Evolutionary conservation across 2,329 filamentous ascomycete genomes (phyloP).

Genomic region (Dothistroma pini): DNA sequence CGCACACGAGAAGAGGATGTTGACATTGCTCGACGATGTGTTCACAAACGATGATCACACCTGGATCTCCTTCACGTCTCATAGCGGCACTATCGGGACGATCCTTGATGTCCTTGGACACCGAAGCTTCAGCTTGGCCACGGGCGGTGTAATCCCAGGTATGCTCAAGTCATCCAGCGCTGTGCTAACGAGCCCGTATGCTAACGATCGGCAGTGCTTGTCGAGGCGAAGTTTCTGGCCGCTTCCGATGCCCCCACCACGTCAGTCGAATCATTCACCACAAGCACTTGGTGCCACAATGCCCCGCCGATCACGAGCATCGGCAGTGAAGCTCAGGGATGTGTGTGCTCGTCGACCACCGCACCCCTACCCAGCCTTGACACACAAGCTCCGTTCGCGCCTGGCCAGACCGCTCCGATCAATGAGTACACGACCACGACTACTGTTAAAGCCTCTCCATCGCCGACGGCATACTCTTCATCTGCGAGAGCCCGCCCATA

Average conservation of each 20-base stretch:
- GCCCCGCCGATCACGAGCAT: conserved; percentile 33
- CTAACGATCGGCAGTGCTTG: conserved; percentile 45
- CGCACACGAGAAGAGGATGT: conserved; percentile 52
- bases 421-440: conserved; percentile 23
- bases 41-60: conserved; percentile 52
- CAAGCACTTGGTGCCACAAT: conserved; percentile 34
- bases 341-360: conserved; percentile 29
- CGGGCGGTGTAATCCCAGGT: conserved; percentile 62
- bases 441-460: conserved; percentile 3
- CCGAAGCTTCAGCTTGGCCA: conserved; percentile 58
- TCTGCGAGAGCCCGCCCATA: background rate
- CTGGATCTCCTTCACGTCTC: conserved; percentile 59
- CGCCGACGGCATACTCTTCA: background rate
- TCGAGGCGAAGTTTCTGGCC: conserved; percentile 53
- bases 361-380: conserved; percentile 17
- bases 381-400: conserved; percentile 17
- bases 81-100: conserved; percentile 55
- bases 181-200: background rate
- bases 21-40: conserved; percentile 54
- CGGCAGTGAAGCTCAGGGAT: conserved; percentile 25
- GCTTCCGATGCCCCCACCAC: conserved; percentile 33
- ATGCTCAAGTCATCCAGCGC: background rate
- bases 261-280: conserved; percentile 31
- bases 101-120: conserved; percentile 58
- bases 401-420: conserved; percentile 22